Conservation (phyloP, 352 stramenopile species). For the Plasmopara viticola region DNA sequence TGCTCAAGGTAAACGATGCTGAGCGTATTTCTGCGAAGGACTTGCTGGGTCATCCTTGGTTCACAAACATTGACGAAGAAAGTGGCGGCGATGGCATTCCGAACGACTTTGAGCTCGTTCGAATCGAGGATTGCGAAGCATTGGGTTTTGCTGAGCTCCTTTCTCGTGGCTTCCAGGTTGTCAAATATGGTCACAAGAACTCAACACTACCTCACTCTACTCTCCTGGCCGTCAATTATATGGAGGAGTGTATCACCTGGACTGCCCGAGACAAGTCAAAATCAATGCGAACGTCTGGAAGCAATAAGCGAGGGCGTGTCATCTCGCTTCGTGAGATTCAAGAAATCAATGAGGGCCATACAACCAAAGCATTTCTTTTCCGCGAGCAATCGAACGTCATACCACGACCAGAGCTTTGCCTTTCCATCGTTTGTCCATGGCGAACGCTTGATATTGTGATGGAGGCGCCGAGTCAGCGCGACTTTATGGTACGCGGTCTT, state of each 20-base stretch:
- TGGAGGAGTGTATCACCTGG: slow-evolving; percentile 46
- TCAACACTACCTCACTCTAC: slow-evolving; percentile 38
- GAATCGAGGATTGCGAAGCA: slow-evolving; percentile 44
- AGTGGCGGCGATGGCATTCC: neutral
- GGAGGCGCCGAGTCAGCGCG: slow-evolving; percentile 13
- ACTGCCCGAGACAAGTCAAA: slow-evolving; percentile 28
- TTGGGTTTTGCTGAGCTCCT: slow-evolving; percentile 68
- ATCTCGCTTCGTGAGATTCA: slow-evolving; percentile 16
- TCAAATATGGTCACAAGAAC: slow-evolving; percentile 49
- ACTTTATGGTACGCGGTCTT: slow-evolving; percentile 51
- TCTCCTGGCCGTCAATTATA: slow-evolving; percentile 51
- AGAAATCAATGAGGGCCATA: slow-evolving; percentile 46
- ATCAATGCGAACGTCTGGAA: neutral
- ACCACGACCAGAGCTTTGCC: slow-evolving; percentile 32
- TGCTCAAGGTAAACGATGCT: slow-evolving; percentile 40
- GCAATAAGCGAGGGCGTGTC: slow-evolving; percentile 6
- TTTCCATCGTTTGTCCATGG: slow-evolving; percentile 36
- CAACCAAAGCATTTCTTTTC: slow-evolving; percentile 43
- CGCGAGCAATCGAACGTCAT: slow-evolving; percentile 18
- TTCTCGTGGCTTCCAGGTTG: slow-evolving; percentile 47
- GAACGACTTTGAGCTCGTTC: slow-evolving; percentile 17
- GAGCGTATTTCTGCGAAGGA: slow-evolving; percentile 62
- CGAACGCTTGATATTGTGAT: slow-evolving; percentile 31
- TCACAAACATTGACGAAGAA: slow-evolving; percentile 8
- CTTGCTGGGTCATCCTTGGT: slow-evolving; percentile 60